Evolutionary conservation across 345 rosid species (phyloP).

Genomic region (Barbarea vulgaris): DNA sequence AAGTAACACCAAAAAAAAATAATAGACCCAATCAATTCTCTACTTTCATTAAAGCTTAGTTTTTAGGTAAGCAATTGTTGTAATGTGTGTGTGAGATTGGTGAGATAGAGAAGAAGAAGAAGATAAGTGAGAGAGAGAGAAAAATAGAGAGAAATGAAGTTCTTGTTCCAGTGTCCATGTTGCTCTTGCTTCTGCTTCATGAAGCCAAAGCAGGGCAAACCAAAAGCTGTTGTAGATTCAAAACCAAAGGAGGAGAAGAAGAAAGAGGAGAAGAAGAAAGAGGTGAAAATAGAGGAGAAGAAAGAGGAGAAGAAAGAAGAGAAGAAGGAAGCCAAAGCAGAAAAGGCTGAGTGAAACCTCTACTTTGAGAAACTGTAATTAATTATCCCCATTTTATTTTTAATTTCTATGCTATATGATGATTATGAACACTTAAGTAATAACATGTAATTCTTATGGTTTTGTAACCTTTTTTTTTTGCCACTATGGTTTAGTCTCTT

Average conservation of each 20-base stretch:
- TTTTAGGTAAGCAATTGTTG: constrained; percentile 17
- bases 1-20: constrained; percentile 8
- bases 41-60: constrained; percentile 38
- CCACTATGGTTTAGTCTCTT: background rate
- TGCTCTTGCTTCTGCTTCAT: constrained; percentile 87
- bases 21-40: constrained; percentile 20
- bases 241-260: constrained; percentile 60
- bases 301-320: constrained; percentile 37
- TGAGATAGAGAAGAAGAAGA: constrained; percentile 13
- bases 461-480: background rate
- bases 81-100: constrained; percentile 24
- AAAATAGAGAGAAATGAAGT: constrained; percentile 59
- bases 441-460: constrained; percentile 3
- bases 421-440: constrained; percentile 17
- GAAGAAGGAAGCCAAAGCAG: constrained; percentile 38
- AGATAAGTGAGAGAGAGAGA: constrained; percentile 23
- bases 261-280: constrained; percentile 42
- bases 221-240: constrained; percentile 36
- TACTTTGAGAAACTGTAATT: constrained; percentile 5
- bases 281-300: constrained; percentile 33
- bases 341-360: constrained; percentile 33
- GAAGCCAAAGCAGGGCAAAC: constrained; percentile 67
- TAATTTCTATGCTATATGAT: constrained; percentile 11
- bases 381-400: constrained; percentile 12
- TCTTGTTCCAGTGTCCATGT: constrained; percentile 87